A percentile compares a stretch with the other conserved stretches of the same genome.
Conservation (phyloP, 352 stramenopile species). For the Stephanocyclus meneghinianus region DNA sequence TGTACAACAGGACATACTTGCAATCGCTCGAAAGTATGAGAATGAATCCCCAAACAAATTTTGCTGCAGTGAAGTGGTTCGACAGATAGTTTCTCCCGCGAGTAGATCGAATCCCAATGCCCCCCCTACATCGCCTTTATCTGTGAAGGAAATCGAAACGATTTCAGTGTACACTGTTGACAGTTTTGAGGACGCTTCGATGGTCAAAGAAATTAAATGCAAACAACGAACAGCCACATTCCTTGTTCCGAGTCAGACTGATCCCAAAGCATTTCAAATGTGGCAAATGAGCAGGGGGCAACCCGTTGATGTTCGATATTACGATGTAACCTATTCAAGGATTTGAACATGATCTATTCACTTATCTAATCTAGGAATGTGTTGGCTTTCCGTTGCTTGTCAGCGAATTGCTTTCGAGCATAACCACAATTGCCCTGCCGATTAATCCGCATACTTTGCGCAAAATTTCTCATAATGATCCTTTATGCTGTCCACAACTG, state of each 20-base stretch:
- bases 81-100: constrained; percentile 67
- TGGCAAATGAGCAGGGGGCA: constrained; percentile 65
- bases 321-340: constrained; percentile 68
- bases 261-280: constrained; percentile 66
- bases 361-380: neutral
- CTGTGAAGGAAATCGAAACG: constrained; percentile 79
- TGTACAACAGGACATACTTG: constrained; percentile 57
- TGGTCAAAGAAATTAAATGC: constrained; percentile 48
- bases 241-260: constrained; percentile 68
- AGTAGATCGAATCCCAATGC: constrained; percentile 23
- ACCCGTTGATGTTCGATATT: constrained; percentile 73
- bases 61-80: constrained; percentile 75
- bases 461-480: constrained; percentile 96
- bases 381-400: neutral
- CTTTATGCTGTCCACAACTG: constrained; percentile 92
- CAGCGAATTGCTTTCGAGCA: neutral
- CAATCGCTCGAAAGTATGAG: constrained; percentile 64
- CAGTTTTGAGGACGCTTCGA: neutral
- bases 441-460: constrained; percentile 84
- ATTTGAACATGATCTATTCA: neutral
- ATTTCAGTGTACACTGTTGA: constrained; percentile 67
- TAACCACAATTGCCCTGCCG: neutral
- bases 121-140: constrained; percentile 29
- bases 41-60: constrained; percentile 50
- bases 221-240: constrained; percentile 70